phyloP scores from a whole-genome alignment of 805 yeast genomes.

The Tetrapisispora taiwanensis region DNA sequence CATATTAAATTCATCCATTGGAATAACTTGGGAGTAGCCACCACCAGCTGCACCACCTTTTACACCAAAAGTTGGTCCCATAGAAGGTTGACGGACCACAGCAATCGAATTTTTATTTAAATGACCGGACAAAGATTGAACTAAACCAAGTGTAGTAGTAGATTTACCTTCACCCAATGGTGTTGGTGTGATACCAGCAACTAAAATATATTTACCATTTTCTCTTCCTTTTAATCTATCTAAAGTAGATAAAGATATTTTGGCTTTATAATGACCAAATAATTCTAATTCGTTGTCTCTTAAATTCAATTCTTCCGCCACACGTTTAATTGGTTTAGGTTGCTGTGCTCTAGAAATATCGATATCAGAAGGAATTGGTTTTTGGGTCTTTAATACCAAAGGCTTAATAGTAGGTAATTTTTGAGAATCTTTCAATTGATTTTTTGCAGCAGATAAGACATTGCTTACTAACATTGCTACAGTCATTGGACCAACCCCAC shows the following conservation, averaged over 20 bases:
- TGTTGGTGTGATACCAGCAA: conserved; percentile 96
- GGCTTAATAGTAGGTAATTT: conserved; percentile 44
- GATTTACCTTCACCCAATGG: conserved; percentile 98
- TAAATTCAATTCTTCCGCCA: conserved; percentile 79
- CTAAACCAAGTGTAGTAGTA: conserved; percentile 90
- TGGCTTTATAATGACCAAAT: conserved; percentile 84
- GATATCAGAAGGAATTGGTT: conserved; percentile 85
- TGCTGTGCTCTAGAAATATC: conserved; percentile 81
- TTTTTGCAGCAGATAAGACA: conserved; percentile 69
- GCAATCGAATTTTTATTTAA: conserved; percentile 77
- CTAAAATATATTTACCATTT: conserved; percentile 81
- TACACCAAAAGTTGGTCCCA: conserved; percentile 98
- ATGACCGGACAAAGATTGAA: conserved; percentile 94
- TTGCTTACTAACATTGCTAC: conserved; percentile 90
- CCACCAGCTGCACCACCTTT: conserved; percentile 99
- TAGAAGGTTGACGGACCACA: conserved; percentile 92
- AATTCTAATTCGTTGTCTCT: conserved; percentile 71
- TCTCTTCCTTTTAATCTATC: conserved; percentile 54
- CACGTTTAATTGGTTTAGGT: conserved; percentile 68
- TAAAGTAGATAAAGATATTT: conserved; percentile 59
- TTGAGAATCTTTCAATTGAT: conserved; percentile 33
- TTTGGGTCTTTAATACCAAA: conserved; percentile 40
- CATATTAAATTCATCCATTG: conserved; percentile 98
- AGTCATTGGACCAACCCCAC: conserved; percentile 99
- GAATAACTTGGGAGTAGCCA: conserved; percentile 94